A percentile compares a stretch with the other conserved stretches of the same genome.
phyloP scores from a whole-genome alignment of 108 stramenopile genomes.

The Skeletonema costatum region DNA sequence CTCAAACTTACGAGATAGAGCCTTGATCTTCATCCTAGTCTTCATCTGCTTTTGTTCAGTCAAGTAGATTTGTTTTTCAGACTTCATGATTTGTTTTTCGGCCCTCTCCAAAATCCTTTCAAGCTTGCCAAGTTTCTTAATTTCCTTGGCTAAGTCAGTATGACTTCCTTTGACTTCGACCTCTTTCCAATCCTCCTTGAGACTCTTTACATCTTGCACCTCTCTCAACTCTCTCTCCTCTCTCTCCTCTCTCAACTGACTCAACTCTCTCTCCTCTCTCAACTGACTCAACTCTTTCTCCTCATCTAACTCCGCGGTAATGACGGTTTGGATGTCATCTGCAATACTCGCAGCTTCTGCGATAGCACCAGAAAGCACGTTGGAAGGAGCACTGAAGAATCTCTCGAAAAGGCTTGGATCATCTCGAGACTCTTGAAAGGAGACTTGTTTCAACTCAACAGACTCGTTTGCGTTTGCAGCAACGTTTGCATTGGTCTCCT shows the following conservation, averaged over 20 bases:
- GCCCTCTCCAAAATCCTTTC: neutral
- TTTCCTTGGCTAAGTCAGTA: neutral
- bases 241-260: no score
- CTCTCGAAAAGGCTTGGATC: neutral
- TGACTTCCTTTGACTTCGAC: neutral
- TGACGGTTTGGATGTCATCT: neutral
- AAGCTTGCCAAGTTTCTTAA: neutral
- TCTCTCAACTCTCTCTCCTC: neutral
- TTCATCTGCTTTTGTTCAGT: neutral
- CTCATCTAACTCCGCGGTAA: neutral
- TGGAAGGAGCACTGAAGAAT: neutral
- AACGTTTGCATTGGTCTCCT: no score
- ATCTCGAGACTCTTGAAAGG: no score
- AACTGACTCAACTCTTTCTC: neutral
- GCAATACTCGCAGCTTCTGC: neutral
- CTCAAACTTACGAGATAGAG: neutral
- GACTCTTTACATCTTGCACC: neutral
- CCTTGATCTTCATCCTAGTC: neutral
- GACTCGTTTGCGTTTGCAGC: no score
- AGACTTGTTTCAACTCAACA: no score
- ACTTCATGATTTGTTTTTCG: neutral
- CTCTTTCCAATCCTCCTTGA: no score
- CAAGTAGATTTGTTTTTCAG: neutral
- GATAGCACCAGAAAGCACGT: neutral
- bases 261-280: neutral